These are phyloP conservation scores for Penicillium daleae DNA, from an alignment of 495 filamentous ascomycete species.

Conservation along the genomic window DNA sequence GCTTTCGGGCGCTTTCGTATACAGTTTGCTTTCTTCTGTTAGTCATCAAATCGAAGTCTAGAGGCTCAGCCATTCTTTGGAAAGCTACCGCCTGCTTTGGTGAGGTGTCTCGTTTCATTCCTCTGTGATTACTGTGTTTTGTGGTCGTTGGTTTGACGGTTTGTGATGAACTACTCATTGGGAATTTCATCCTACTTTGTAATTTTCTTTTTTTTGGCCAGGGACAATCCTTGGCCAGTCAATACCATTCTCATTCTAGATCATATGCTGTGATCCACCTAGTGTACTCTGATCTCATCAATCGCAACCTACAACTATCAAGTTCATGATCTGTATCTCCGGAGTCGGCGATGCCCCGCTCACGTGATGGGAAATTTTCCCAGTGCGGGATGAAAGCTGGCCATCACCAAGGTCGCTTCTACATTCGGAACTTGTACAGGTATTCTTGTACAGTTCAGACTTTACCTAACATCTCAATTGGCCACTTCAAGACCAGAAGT, in stretches of 20 bases:
- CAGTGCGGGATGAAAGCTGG: slow-evolving; percentile 15
- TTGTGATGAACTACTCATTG: neutral
- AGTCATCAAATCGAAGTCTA: slow-evolving; percentile 18
- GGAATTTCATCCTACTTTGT: neutral
- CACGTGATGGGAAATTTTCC: slow-evolving; percentile 25
- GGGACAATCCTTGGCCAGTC: neutral
- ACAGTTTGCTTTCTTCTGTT: slow-evolving; percentile 3
- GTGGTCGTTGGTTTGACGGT: neutral
- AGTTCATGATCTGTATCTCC: neutral
- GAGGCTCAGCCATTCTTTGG: slow-evolving; percentile 5
- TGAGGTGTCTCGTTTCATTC: slow-evolving; percentile 1
- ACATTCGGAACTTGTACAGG: slow-evolving; percentile 12
- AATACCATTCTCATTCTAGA: neutral
- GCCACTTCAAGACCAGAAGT: neutral
- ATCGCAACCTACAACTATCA: neutral
- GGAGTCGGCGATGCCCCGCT: slow-evolving; percentile 15
- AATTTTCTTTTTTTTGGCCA: neutral
- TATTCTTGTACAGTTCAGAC: neutral
- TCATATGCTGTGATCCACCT: neutral
- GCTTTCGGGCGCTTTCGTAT: slow-evolving; percentile 17
- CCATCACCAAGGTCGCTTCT: neutral
- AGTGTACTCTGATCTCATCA: neutral
- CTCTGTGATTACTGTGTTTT: neutral
- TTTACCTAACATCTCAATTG: neutral
- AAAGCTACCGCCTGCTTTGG: neutral